Percentiles rank a stretch among this genome's conserved stretches.
Conservation (phyloP, 2,329 filamentous ascomycete genomes). For the Stagonosporopsis chrysanthemi region DNA sequence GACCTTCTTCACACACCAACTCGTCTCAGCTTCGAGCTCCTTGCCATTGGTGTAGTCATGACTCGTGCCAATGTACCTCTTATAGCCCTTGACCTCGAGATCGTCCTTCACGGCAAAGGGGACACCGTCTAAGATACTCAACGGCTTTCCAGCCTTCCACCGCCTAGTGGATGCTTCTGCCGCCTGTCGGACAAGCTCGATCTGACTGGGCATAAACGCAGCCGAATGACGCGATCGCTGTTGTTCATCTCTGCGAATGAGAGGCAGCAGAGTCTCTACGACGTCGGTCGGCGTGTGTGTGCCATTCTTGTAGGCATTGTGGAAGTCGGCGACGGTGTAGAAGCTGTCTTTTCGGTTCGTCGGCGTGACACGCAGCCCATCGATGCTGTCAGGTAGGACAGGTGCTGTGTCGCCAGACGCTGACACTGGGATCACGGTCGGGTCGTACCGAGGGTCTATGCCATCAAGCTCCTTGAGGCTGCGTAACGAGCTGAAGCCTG, state of each 20-base stretch:
- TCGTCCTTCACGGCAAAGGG: constrained; percentile 88
- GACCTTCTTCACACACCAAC: constrained; percentile 75
- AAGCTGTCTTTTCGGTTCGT: constrained; percentile 37
- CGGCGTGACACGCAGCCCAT: constrained; percentile 31
- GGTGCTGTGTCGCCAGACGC: constrained; percentile 25
- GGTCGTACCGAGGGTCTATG: constrained; percentile 63
- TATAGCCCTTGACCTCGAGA: constrained; percentile 73
- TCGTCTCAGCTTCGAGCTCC: constrained; percentile 58
- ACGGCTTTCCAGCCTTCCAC: constrained; percentile 70
- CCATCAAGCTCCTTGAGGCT: constrained; percentile 62
- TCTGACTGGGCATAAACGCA: constrained; percentile 75
- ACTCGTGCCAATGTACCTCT: constrained; percentile 69
- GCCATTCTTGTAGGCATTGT: constrained; percentile 74
- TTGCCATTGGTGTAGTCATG: constrained; percentile 62
- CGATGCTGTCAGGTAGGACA: constrained; percentile 29
- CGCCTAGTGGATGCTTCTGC: constrained; percentile 76
- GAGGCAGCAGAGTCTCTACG: constrained; percentile 71
- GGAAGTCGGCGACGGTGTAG: constrained; percentile 75
- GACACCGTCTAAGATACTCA: constrained; percentile 79
- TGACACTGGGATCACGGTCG: constrained; percentile 61
- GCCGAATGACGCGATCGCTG: constrained; percentile 69
- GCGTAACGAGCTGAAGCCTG: constrained; percentile 68
- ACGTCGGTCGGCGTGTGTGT: constrained; percentile 76
- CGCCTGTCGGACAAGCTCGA: constrained; percentile 69
- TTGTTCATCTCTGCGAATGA: constrained; percentile 68